Base-by-base conservation (phyloP, 257 asterid genomes). In the Datura wrightii region DNA sequence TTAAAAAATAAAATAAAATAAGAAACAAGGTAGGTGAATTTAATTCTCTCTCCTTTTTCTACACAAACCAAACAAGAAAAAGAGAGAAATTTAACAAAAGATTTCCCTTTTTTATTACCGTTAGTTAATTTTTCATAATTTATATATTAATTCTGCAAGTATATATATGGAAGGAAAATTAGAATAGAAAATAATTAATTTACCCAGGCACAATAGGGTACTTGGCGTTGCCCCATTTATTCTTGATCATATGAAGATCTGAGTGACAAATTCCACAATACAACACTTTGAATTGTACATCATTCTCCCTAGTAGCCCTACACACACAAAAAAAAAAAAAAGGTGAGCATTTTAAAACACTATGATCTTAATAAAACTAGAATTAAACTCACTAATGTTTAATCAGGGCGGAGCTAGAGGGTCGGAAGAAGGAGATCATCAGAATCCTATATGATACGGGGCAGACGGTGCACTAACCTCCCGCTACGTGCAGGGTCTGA, bases 251-350 rank as follows among this genome's bases (percentile, higher is more conserved):
- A 71, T 90, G 92, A 80, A 88, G 91, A 85, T 91, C 93, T 0
- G 91, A 83, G 85, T 91, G 93, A 80, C 92, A 91, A 14, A 91
- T 85, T 10, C 92, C 93, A 87, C 92, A 88, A 13, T 88, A 88
- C 53, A 88, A 1, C 34, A 89, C 85, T 62, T 85, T 90, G 44
- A 88, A 46, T 72, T 85, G 90, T 53, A 90, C 92, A 85, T 90
- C 91, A 46, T 84, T 84, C 55, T 89, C 90, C 0, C 92, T 88
- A 0, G 89, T 90, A 1, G 63, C 86, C 82, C 92, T 88, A 85
- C 76, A 82, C 42, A 31, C 74, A 59, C 39, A 80, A 8, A 56
- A 8, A 53, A 8, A 8, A 15, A 6, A 11, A 14, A 10, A 41
- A 41, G 41, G 7, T 69, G 5, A 69, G 79, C 4, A 70, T 4